Evolutionary conservation across 345 rosid species (phyloP), one percentile per base, ranked within the genome.

Genomic region (Aegle marmelos): DNA sequence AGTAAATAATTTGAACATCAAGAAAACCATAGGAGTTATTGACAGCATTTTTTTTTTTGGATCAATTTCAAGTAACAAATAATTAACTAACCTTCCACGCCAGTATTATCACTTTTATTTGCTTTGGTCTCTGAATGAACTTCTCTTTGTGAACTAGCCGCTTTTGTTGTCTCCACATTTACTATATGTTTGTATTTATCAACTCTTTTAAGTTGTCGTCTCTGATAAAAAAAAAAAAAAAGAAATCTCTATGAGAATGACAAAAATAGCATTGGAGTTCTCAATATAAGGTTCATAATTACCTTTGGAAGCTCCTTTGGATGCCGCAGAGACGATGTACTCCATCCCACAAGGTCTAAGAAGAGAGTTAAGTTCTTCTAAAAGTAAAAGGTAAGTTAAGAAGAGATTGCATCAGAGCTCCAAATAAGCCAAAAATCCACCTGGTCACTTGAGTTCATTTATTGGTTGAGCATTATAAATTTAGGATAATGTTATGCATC

Each of bases 281-380:
- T 19, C 33, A 76, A 17, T 54, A 66, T 56, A 75, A 33, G 36
- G 34, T 24, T 30, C 34, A 56, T 39, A 14, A 41, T 28, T 81
- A 92, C 98, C 95, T 89, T 88, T 73, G 98, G 98, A 73, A 95
- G 97, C 84, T 93, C 90, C 61, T 57, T 77, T 63, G 58, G 78
- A 61, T 68, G 91, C 58, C 97, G 78, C 19, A 95, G 78, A 54
- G 98, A 95, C n/a, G 98, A 89, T 73, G 98, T 91, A 74, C 98
- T 88, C 98, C 98, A 93, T 37, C 98, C 98, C 7, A 93, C 98
- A 63, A 95, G 80, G 75, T 86, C 98, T 95, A 74, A 50, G 28
- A 77, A 58, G 53, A 28, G 73, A 21, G 92, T 95, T 73, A 93
- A 90, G 98, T 83, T 81, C 61, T 81, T 86, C 75, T 31, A 76